A percentile compares a stretch with the other conserved stretches of the same genome.
These are phyloP conservation scores for Corylus heterophylla DNA, from an alignment of 306 rosid genomes.

Conservation along the genomic window DNA sequence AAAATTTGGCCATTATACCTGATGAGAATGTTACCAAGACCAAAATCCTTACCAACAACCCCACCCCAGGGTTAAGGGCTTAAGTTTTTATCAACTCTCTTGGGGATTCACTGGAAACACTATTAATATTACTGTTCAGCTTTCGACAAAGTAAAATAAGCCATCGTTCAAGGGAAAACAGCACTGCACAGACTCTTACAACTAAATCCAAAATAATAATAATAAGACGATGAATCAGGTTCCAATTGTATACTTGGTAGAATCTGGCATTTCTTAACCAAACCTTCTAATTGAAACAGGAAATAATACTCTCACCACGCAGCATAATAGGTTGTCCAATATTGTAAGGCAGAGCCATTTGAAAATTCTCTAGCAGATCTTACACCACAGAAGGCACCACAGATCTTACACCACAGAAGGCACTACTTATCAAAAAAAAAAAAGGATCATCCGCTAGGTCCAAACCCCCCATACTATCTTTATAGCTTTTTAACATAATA, in stretches of 20 bases:
- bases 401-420: neutral
- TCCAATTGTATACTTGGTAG: too few relatives aligned
- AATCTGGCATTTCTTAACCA: neutral
- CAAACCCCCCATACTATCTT: too few relatives aligned
- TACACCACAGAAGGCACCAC: too few relatives aligned
- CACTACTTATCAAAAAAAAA: too few relatives aligned
- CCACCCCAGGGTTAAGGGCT: too few relatives aligned
- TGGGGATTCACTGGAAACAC: neutral
- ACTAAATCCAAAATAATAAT: neutral
- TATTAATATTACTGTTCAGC: neutral
- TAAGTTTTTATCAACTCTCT: neutral
- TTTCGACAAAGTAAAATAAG: neutral
- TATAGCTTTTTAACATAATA: too few relatives aligned
- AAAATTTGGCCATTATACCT: too few relatives aligned
- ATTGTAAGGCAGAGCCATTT: neutral
- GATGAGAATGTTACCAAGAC: too few relatives aligned
- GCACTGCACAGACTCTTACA: neutral
- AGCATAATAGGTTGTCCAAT: neutral
- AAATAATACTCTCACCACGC: neutral
- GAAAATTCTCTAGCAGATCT: neutral
- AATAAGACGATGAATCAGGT: too few relatives aligned
- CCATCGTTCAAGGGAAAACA: neutral
- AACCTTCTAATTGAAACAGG: neutral
- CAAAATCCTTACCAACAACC: too few relatives aligned
- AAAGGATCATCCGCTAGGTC: too few relatives aligned